phyloP scores from a whole-genome alignment of 306 rosid species.

The Vigna radiata region DNA sequence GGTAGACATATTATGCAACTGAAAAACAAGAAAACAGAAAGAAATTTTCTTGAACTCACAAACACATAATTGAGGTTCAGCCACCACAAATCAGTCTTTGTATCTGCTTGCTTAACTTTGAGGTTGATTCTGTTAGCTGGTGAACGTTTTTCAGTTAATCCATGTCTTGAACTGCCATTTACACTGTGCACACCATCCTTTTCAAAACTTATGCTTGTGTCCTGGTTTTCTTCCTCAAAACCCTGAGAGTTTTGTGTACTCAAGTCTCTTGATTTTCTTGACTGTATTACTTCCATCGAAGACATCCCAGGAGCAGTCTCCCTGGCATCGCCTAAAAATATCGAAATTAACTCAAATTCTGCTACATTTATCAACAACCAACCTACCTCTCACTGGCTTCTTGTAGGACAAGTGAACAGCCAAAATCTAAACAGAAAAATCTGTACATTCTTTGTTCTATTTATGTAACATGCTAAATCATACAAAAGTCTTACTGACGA shows the following conservation, averaged over 20 bases:
- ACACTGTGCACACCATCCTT: conserved; percentile 43
- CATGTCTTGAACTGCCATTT: conserved; percentile 49
- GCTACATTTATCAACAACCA: conserved; percentile 36
- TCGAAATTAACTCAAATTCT: conserved; percentile 43
- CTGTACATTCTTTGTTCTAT: not conserved
- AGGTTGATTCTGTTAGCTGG: conserved; percentile 39
- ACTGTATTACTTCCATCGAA: conserved; percentile 51
- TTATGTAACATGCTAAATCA: conserved; percentile 1
- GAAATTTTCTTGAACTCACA: conserved; percentile 53
- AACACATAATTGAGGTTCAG: conserved; percentile 77
- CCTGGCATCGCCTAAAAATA: conserved; percentile 64
- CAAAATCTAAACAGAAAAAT: not conserved
- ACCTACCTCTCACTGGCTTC: conserved; percentile 36
- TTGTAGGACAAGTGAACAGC: conserved; percentile 13
- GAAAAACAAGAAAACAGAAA: conserved; percentile 27
- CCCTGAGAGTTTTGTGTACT: conserved; percentile 42
- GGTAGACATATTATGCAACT: conserved; percentile 11
- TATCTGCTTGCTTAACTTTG: conserved; percentile 49
- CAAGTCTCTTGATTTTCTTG: conserved; percentile 45
- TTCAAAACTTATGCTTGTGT: conserved; percentile 30
- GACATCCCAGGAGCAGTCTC: conserved; percentile 49
- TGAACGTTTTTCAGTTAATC: conserved; percentile 43
- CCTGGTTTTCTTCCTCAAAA: conserved; percentile 43
- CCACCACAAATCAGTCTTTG: conserved; percentile 72
- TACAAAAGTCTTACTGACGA: conserved; percentile 15